Conservation (phyloP, 2,329 filamentous ascomycete genomes). For the Scedosporium apiospermum region DNA sequence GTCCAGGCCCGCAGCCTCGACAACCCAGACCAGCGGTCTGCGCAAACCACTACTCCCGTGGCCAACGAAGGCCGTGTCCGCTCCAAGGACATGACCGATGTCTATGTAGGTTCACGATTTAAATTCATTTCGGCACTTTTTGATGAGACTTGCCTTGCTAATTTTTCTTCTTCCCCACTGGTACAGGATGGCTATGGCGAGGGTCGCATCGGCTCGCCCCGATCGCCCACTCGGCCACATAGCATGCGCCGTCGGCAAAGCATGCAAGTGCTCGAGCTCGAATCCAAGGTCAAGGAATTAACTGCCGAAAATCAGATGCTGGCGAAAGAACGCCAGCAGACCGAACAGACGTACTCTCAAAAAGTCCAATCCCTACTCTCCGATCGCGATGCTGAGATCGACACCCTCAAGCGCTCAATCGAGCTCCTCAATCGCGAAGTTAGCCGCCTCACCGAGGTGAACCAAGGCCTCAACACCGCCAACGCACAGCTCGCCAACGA, state of each 20-base stretch:
- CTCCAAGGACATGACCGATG: constrained; percentile 79
- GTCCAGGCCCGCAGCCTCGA: constrained; percentile 3
- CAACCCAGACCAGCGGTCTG: constrained; percentile 11
- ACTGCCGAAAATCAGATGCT: constrained; percentile 76
- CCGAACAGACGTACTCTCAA: constrained; percentile 57
- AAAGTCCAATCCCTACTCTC: constrained; percentile 61
- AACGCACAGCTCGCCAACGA: constrained; percentile 69
- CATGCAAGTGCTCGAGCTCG: constrained; percentile 92
- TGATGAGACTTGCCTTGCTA: constrained; percentile 10
- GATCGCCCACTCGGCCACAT: constrained; percentile 86
- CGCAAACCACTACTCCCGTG: constrained; percentile 49
- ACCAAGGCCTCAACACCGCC: constrained; percentile 67
- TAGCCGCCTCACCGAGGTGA: constrained; percentile 69
- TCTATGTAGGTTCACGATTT: constrained; percentile 64
- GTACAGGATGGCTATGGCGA: constrained; percentile 86
- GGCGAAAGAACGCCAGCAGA: constrained; percentile 58
- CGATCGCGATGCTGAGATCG: constrained; percentile 81
- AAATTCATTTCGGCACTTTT: neutral
- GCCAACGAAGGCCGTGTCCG: constrained; percentile 82
- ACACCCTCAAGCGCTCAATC: constrained; percentile 67
- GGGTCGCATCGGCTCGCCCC: constrained; percentile 74
- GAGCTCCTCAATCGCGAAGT: constrained; percentile 77
- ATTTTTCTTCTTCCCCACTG: constrained; percentile 8
- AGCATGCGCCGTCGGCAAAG: constrained; percentile 96
- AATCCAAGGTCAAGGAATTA: constrained; percentile 75